A percentile compares a stretch with the other conserved stretches of the same genome.
These are phyloP conservation scores for Volvox africanus DNA, from an alignment of 139 green algal genomes.

Conservation along the genomic window DNA sequence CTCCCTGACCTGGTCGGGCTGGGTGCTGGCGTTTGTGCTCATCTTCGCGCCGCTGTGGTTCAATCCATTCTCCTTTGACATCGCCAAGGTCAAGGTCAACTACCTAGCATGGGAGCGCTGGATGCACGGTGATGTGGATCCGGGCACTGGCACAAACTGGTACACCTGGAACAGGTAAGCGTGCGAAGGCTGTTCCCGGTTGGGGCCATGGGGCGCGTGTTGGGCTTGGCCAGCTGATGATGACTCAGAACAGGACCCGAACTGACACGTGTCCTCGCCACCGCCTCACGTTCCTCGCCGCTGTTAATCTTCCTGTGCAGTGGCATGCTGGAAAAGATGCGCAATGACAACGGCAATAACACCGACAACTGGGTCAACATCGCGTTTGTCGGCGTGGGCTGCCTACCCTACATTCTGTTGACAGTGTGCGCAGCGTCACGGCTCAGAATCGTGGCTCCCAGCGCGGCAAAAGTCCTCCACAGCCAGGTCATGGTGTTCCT, in stretches of 20 bases:
- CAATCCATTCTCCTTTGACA: slow-evolving; percentile 53
- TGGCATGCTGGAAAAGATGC: slow-evolving; percentile 47
- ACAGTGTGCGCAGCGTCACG: slow-evolving; percentile 46
- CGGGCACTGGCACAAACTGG: slow-evolving; percentile 53
- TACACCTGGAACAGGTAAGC: slow-evolving; percentile 56
- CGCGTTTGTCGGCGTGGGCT: slow-evolving; percentile 3
- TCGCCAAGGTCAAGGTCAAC: slow-evolving; percentile 50
- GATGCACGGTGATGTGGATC: slow-evolving; percentile 56
- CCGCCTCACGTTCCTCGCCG: no score
- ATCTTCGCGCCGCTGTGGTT: slow-evolving; percentile 83
- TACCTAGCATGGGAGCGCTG: slow-evolving; percentile 38
- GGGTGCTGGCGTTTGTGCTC: slow-evolving; percentile 76
- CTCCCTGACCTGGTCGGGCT: slow-evolving; percentile 72
- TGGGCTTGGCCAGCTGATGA: no score
- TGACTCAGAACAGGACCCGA: no score
- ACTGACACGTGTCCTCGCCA: no score
- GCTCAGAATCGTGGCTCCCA: slow-evolving; percentile 18
- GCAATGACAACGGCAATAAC: slow-evolving; percentile 46
- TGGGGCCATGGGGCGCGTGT: no score
- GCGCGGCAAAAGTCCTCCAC: neutral
- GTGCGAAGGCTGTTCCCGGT: no score
- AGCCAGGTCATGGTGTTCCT: slow-evolving; percentile 33
- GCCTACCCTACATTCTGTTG: slow-evolving; percentile 40
- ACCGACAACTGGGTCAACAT: slow-evolving; percentile 51
- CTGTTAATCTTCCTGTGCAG: slow-evolving; percentile 1